Percentiles rank a stretch among this genome's conserved stretches.
phyloP scores from a whole-genome alignment of 768 basidiomycete species.

The Mycena haematopus region DNA sequence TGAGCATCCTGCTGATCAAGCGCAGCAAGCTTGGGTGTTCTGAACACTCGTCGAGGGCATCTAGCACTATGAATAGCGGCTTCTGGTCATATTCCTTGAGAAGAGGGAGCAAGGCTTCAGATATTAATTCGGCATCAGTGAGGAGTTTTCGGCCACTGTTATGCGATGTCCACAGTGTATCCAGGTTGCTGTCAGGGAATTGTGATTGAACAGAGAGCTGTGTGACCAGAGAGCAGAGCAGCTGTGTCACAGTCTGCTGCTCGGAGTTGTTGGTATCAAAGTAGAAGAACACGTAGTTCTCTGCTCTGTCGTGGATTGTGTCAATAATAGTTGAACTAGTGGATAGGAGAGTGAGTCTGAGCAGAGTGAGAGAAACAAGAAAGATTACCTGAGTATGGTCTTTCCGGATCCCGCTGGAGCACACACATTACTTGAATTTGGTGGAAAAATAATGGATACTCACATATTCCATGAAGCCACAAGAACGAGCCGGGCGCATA shows the following conservation, averaged over 20 bases:
- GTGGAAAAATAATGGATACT: too few species aligned
- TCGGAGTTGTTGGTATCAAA: slow-evolving; percentile 14
- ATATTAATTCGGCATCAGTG: slow-evolving; percentile 19
- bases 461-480: too few species aligned
- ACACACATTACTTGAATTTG: too few species aligned
- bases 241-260: background rate
- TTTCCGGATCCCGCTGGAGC: too few species aligned
- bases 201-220: slow-evolving; percentile 24
- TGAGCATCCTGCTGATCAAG: slow-evolving; percentile 14
- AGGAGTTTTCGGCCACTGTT: too few species aligned
- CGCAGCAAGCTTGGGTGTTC: slow-evolving; percentile 19
- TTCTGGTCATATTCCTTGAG: slow-evolving; percentile 1
- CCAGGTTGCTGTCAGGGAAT: background rate
- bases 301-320: background rate
- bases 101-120: slow-evolving; percentile 16
- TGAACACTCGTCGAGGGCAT: slow-evolving; percentile 33
- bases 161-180: background rate
- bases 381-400: too few species aligned
- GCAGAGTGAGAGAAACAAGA: too few species aligned
- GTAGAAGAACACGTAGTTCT: slow-evolving; percentile 9
- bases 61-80: background rate
- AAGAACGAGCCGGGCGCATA: too few species aligned
- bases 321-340: slow-evolving; percentile 1
- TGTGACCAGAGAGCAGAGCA: slow-evolving; percentile 27
- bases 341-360: too few species aligned